Percentiles rank a stretch among this genome's conserved stretches.
These are phyloP conservation scores for Trypanosoma caninum DNA, from an alignment of 208 protist species.

Conservation along the genomic window DNA sequence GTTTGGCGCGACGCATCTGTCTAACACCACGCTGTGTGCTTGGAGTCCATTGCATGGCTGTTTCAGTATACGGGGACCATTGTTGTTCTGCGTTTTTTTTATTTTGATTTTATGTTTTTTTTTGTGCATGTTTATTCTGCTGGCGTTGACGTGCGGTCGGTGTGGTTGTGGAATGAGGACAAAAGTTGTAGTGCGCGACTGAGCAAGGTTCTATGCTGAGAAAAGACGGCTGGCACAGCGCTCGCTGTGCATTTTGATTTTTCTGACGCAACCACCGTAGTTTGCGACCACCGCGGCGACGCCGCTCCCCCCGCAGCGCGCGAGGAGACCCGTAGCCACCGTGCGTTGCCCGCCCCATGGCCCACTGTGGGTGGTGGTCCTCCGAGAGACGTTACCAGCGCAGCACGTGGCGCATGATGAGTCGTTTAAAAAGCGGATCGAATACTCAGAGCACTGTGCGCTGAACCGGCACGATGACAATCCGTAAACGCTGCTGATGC, in stretches of 20 bases:
- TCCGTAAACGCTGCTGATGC: constrained; percentile 16
- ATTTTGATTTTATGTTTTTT: too few relatives aligned
- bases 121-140: too few relatives aligned
- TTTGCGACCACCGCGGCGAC: neutral
- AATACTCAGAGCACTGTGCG: constrained; percentile 24
- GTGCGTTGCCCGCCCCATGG: constrained; percentile 13
- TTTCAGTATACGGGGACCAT: constrained; percentile 17
- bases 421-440: constrained; percentile 11
- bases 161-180: constrained; percentile 13
- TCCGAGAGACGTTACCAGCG: constrained; percentile 1
- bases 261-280: constrained; percentile 1
- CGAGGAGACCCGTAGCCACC: constrained; percentile 20
- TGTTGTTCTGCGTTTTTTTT: too few relatives aligned
- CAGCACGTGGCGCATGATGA: constrained; percentile 5
- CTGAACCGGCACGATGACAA: constrained; percentile 21
- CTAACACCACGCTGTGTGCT: constrained; percentile 20
- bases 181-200: constrained; percentile 21
- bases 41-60: neutral
- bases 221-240: neutral
- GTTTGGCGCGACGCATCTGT: constrained; percentile 13
- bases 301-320: neutral
- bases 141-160: too few relatives aligned
- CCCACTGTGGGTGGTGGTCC: constrained; percentile 20
- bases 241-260: constrained; percentile 1
- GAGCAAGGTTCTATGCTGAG: constrained; percentile 10